These are phyloP conservation scores for Diaporthe amygdali DNA, from an alignment of 2,329 filamentous ascomycete genomes.

Conservation along the genomic window DNA sequence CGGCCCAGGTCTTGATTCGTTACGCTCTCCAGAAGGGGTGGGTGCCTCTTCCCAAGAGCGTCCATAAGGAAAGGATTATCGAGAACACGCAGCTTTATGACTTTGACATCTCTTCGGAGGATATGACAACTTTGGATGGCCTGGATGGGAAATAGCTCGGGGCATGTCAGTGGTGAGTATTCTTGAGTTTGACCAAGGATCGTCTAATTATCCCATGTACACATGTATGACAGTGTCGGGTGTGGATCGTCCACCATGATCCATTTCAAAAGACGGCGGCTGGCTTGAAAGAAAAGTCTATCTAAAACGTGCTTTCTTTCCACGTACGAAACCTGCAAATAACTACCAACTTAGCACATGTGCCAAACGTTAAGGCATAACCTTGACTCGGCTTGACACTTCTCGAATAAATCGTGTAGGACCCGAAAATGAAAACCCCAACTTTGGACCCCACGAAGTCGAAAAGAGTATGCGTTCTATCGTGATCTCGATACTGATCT, in stretches of 20 bases:
- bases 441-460: too few relatives aligned
- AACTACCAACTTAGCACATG: too few relatives aligned
- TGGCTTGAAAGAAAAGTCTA: too few relatives aligned
- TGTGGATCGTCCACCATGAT: not conserved
- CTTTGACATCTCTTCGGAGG: slow-evolving; percentile 61
- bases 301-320: too few relatives aligned
- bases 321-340: too few relatives aligned
- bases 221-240: not conserved
- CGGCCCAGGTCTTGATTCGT: slow-evolving; percentile 70
- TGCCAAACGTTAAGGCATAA: too few relatives aligned
- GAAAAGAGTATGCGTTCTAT: too few relatives aligned
- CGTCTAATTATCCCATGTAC: not conserved
- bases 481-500: too few relatives aligned
- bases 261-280: too few relatives aligned
- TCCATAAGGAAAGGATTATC: slow-evolving; percentile 61
- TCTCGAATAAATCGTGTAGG: too few relatives aligned
- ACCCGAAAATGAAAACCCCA: too few relatives aligned
- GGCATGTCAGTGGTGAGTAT: not conserved
- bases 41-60: slow-evolving; percentile 72
- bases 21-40: slow-evolving; percentile 75
- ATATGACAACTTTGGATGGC: slow-evolving; percentile 49
- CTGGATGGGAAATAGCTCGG: slow-evolving; percentile 8
- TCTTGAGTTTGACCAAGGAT: not conserved
- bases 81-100: slow-evolving; percentile 66
- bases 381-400: too few relatives aligned